These are phyloP conservation scores for Dichotomocladium elegans DNA, from an alignment of 371 early-diverging fungal genomes.

Conservation along the genomic window DNA sequence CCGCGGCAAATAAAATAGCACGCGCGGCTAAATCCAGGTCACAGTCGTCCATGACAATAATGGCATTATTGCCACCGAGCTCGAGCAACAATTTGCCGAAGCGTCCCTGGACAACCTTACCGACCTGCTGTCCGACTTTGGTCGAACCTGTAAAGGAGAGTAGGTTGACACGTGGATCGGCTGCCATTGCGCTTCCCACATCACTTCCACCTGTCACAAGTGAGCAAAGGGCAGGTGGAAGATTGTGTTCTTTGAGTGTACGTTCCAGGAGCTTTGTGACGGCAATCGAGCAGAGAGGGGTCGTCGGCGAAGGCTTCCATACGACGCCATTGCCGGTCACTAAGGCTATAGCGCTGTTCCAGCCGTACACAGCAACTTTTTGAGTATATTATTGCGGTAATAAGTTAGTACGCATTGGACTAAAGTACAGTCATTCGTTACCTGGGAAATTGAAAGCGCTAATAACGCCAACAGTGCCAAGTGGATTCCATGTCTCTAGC, in stretches of 20 bases:
- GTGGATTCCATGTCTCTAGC: conserved; percentile 96
- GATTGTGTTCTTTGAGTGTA: conserved; percentile 79
- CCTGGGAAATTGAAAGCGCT: conserved; percentile 90
- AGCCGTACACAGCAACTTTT: conserved; percentile 73
- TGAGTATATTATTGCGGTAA: neutral
- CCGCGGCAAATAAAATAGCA: conserved; percentile 92
- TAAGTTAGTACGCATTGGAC: neutral
- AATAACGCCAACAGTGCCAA: conserved; percentile 93
- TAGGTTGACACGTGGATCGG: conserved; percentile 72
- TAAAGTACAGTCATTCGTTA: conserved; percentile 11
- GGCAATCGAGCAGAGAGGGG: conserved; percentile 83
- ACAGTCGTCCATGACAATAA: conserved; percentile 91
- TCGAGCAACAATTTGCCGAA: conserved; percentile 89
- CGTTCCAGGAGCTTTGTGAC: conserved; percentile 85
- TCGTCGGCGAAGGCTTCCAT: conserved; percentile 95
- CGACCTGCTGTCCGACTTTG: conserved; percentile 72
- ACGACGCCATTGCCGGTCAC: conserved; percentile 92
- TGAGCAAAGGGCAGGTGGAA: conserved; percentile 89
- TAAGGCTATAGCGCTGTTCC: conserved; percentile 92
- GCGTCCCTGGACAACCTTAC: conserved; percentile 76
- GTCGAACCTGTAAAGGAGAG: conserved; percentile 92
- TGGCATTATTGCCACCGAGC: conserved; percentile 96
- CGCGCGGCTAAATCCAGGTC: conserved; percentile 90
- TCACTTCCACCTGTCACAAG: conserved; percentile 88
- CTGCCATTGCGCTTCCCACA: conserved; percentile 77